phyloP scores from a whole-genome alignment of 2,329 filamentous ascomycete species.

The Aureobasidium sp. region DNA sequence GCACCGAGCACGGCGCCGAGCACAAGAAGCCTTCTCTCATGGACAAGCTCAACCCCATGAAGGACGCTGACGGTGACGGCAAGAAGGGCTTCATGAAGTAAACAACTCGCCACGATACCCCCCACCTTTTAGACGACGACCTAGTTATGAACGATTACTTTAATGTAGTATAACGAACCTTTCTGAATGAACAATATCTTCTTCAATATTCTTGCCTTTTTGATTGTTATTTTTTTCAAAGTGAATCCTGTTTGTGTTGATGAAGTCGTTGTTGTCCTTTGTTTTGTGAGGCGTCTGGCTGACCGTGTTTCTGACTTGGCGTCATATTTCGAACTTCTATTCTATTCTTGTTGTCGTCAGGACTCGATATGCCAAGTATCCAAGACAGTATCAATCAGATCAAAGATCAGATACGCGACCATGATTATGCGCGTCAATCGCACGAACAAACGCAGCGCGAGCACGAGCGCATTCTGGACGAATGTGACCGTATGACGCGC shows the following conservation, averaged over 20 bases:
- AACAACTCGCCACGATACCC: conserved; percentile 9
- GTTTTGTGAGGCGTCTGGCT: background rate
- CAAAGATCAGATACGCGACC: background rate
- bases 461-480: conserved; percentile 14
- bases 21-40: conserved; percentile 39
- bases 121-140: background rate
- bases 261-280: no score
- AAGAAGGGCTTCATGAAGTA: conserved; percentile 47
- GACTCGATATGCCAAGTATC: conserved; percentile 3
- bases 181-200: conserved; percentile 1
- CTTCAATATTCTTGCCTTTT: background rate
- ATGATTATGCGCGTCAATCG: background rate
- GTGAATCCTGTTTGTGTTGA: no score
- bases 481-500: conserved; percentile 11
- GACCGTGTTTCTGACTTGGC: background rate
- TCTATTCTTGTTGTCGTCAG: background rate
- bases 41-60: conserved; percentile 47
- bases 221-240: background rate
- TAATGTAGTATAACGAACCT: conserved; percentile 11
- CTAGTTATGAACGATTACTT: background rate
- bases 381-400: conserved; percentile 9
- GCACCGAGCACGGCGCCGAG: conserved; percentile 14
- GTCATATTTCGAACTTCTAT: background rate
- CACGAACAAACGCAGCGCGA: conserved; percentile 6
- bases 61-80: conserved; percentile 46